Evolutionary conservation across 2,329 filamentous ascomycete species (phyloP).

Genomic region (Sporothrix brunneoviolacea): DNA sequence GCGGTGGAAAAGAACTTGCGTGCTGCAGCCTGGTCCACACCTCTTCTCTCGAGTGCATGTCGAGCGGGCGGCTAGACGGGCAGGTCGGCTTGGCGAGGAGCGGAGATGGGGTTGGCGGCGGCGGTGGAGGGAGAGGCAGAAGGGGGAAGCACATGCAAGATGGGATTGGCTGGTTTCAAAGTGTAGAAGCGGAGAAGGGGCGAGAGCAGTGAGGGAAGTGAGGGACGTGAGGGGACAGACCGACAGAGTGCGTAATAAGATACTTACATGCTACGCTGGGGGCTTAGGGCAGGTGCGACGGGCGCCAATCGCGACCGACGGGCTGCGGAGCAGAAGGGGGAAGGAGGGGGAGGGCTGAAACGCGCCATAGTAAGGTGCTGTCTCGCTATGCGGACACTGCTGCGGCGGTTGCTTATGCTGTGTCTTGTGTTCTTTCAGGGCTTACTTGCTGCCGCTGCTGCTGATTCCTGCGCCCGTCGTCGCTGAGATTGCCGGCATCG

Average conservation of each 20-base stretch:
- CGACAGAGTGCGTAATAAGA: too few species aligned
- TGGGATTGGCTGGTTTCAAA: not conserved
- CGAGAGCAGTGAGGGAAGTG: not conserved
- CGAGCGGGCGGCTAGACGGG: slow-evolving; percentile 4
- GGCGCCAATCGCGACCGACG: not conserved
- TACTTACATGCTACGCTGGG: too few species aligned
- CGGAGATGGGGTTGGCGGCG: not conserved
- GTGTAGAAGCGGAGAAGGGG: not conserved
- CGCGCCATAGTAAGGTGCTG: not conserved
- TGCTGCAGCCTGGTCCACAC: not conserved
- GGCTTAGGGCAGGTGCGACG: not conserved
- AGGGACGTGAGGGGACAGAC: too few species aligned
- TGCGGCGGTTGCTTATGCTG: too few species aligned
- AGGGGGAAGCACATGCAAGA: not conserved
- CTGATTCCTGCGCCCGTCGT: too few species aligned
- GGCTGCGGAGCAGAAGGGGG: not conserved
- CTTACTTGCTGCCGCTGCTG: too few species aligned
- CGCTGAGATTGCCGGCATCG: too few species aligned
- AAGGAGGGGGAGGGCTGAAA: not conserved
- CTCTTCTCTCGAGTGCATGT: not conserved
- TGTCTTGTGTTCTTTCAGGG: too few species aligned
- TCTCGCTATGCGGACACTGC: too few species aligned
- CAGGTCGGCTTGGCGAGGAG: not conserved
- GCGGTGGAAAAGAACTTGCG: too few species aligned
- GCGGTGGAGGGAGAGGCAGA: not conserved